phyloP scores from a whole-genome alignment of 768 basidiomycete species.

The Suillus hirtellus region DNA sequence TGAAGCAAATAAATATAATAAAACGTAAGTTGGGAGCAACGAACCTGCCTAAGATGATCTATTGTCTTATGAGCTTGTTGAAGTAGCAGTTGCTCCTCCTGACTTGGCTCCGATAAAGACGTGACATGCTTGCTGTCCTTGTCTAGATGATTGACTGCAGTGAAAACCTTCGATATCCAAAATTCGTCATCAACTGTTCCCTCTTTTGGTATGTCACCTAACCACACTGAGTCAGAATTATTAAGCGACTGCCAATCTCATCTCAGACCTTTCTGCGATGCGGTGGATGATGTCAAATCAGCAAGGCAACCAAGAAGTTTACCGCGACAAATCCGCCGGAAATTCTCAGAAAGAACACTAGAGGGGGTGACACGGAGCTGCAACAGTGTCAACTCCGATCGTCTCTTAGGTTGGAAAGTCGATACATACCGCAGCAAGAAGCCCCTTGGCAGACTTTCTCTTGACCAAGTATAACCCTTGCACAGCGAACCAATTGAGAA shows the following conservation, averaged over 20 bases:
- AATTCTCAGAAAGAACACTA: conserved; percentile 71
- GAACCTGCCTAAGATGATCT: conserved; percentile 47
- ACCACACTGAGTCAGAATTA: conserved; percentile 8
- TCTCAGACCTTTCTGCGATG: conserved; percentile 52
- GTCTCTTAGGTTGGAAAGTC: neutral
- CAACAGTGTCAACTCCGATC: neutral
- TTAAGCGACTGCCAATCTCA: conserved; percentile 13
- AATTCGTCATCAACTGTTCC: conserved; percentile 71
- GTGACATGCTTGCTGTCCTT: conserved; percentile 69
- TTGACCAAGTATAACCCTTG: conserved; percentile 79
- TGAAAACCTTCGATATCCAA: conserved; percentile 73
- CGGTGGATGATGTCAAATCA: conserved; percentile 58
- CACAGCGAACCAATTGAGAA: conserved; percentile 81
- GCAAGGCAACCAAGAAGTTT: conserved; percentile 74
- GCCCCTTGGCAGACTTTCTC: conserved; percentile 71
- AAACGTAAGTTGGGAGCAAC: neutral
- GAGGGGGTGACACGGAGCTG: conserved; percentile 65
- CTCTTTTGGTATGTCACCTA: conserved; percentile 52
- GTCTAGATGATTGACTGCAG: conserved; percentile 56
- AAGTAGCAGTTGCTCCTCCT: conserved; percentile 51
- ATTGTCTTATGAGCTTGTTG: conserved; percentile 45
- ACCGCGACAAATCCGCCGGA: conserved; percentile 65
- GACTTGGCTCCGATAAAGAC: conserved; percentile 50
- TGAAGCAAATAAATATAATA: neutral
- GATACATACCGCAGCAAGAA: conserved; percentile 55